These are phyloP conservation scores for Nothopassalora personata DNA, from an alignment of 2,329 filamentous ascomycete genomes.

Conservation along the genomic window DNA sequence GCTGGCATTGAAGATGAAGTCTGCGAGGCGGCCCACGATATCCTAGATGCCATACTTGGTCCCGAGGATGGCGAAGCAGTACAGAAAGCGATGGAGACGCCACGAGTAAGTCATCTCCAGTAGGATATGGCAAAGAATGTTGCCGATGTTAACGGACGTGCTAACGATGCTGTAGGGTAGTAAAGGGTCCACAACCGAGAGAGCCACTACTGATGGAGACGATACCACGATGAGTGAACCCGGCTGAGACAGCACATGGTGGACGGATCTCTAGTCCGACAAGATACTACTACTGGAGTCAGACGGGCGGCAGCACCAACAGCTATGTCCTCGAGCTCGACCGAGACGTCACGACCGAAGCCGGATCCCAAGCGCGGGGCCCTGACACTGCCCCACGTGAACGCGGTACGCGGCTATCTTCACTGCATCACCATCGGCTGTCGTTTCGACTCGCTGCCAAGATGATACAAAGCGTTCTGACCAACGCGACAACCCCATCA, in stretches of 20 bases:
- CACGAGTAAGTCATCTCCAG: slow-evolving; percentile 12
- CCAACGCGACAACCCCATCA: background rate
- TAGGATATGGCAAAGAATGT: background rate
- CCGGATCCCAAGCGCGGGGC: slow-evolving; percentile 7
- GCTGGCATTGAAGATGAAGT: slow-evolving; percentile 70
- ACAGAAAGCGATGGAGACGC: slow-evolving; percentile 40
- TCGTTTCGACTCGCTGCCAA: background rate
- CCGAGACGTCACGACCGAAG: slow-evolving; percentile 7
- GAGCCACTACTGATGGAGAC: slow-evolving; percentile 3
- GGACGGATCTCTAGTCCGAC: background rate
- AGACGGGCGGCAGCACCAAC: background rate
- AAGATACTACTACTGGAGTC: background rate
- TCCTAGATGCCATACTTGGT: slow-evolving; percentile 75
- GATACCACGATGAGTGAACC: slow-evolving; percentile 21
- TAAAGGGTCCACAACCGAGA: slow-evolving; percentile 14
- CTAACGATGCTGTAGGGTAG: slow-evolving; percentile 4
- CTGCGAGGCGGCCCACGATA: slow-evolving; percentile 71
- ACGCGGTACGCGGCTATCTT: slow-evolving; percentile 1
- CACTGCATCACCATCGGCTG: background rate
- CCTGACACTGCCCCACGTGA: slow-evolving; percentile 2
- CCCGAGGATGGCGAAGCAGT: slow-evolving; percentile 69
- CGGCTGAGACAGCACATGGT: slow-evolving; percentile 4
- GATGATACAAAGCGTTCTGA: background rate
- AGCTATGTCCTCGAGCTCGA: background rate
- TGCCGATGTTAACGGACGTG: background rate